phyloP scores from a whole-genome alignment of 306 rosid genomes.

The Aeschynomene evenia region DNA sequence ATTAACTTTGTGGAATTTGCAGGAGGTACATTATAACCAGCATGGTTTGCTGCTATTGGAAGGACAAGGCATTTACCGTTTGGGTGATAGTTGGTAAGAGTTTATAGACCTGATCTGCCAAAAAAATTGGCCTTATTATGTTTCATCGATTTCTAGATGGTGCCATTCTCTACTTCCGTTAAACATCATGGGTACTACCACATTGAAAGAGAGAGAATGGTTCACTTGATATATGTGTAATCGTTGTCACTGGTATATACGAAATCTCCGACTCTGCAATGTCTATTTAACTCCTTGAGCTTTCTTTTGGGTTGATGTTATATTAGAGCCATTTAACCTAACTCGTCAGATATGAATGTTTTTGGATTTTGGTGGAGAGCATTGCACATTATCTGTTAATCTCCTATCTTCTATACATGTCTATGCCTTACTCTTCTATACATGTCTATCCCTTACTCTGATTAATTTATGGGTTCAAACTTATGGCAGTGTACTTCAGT shows the following conservation, averaged over 20 bases:
- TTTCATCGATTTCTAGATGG: slow-evolving; percentile 18
- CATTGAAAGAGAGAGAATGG: slow-evolving; percentile 24
- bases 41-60: slow-evolving; percentile 90
- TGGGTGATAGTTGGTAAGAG: slow-evolving; percentile 89
- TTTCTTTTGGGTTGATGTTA: slow-evolving; percentile 8
- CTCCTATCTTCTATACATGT: not conserved
- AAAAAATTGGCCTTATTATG: slow-evolving; percentile 6
- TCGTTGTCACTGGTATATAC: slow-evolving; percentile 2
- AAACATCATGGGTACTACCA: not conserved
- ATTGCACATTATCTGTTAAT: slow-evolving; percentile 11
- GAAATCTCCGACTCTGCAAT: not conserved
- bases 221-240: slow-evolving; percentile 1
- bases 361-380: not conserved
- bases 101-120: slow-evolving; percentile 11
- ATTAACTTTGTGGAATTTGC: slow-evolving; percentile 31
- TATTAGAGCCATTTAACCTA: slow-evolving; percentile 10
- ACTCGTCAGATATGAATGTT: not conserved
- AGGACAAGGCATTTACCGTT: slow-evolving; percentile 93
- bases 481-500: not conserved
- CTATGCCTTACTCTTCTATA: not conserved
- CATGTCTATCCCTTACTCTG: not conserved
- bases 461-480: not conserved
- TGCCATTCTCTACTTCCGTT: slow-evolving; percentile 20
- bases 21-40: slow-evolving; percentile 98
- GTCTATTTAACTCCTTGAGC: not conserved